A percentile compares a stretch with the other conserved stretches of the same genome.
These are phyloP conservation scores for Oenanthe javanica DNA, from an alignment of 140 eudicot species.

Conservation along the genomic window DNA sequence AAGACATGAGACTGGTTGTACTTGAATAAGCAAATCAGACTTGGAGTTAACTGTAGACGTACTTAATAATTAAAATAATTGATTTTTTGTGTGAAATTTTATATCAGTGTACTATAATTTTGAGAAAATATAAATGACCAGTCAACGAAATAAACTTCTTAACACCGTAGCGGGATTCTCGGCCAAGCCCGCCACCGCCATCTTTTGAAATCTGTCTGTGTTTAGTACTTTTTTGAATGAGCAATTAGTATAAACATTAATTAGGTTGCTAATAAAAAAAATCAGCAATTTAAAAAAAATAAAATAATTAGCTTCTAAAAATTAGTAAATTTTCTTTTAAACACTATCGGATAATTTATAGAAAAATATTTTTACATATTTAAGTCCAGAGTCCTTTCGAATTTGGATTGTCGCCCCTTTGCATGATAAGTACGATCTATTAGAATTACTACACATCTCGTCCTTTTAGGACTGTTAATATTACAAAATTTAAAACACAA, in stretches of 20 bases:
- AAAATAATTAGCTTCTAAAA: too few relatives aligned
- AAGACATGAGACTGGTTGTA: too few relatives aligned
- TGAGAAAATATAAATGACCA: not conserved
- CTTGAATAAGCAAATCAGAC: too few relatives aligned
- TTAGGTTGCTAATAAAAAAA: not conserved
- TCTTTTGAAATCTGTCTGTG: conserved; percentile 11
- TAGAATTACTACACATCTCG: too few relatives aligned
- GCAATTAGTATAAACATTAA: not conserved
- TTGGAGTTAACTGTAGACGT: not conserved
- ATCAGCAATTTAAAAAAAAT: not conserved
- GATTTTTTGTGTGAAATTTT: not conserved
- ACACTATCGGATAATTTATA: too few relatives aligned
- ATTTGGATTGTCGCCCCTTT: too few relatives aligned
- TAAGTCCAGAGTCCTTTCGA: too few relatives aligned
- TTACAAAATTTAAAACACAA: too few relatives aligned
- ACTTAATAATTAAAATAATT: not conserved
- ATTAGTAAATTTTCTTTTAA: too few relatives aligned
- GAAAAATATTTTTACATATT: too few relatives aligned
- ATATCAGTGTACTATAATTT: not conserved
- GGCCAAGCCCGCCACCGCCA: conserved; percentile 12
- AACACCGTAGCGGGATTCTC: conserved; percentile 50
- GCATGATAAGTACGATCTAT: too few relatives aligned
- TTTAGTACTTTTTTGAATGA: not conserved
- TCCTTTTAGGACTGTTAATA: too few relatives aligned
- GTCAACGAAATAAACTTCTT: conserved; percentile 10